These are phyloP conservation scores for Mucor indicus DNA, from an alignment of 371 early-diverging fungal species.

Conservation along the genomic window DNA sequence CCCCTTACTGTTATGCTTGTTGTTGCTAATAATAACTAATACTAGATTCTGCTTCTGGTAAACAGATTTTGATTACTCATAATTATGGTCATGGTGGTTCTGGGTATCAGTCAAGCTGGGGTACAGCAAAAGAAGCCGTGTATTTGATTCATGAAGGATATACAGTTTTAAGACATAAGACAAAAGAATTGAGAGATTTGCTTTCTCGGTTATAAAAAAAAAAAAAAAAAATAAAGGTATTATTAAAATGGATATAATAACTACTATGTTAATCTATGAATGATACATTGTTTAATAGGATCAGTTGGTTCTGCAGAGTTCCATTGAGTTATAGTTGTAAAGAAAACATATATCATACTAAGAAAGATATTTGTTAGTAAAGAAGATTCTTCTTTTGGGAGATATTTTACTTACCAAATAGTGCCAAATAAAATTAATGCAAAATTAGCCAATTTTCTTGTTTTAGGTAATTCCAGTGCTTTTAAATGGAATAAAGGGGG, in stretches of 20 bases:
- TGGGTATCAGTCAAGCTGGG: conserved; percentile 76
- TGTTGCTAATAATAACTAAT: background rate
- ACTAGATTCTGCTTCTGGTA: conserved; percentile 31
- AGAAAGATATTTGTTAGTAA: background rate
- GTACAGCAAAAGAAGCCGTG: conserved; percentile 42
- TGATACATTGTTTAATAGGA: conserved; percentile 42
- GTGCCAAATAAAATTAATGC: conserved; percentile 67
- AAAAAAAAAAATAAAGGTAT: background rate
- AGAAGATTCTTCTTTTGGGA: background rate
- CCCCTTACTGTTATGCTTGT: too few relatives aligned
- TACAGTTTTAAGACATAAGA: conserved; percentile 6
- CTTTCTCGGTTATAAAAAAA: conserved; percentile 4
- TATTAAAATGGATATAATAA: background rate
- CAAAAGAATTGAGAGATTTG: background rate
- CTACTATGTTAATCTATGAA: conserved; percentile 18
- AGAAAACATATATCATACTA: conserved; percentile 37
- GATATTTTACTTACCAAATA: conserved; percentile 41
- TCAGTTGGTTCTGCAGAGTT: conserved; percentile 39
- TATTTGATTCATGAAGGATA: conserved; percentile 42
- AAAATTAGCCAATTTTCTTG: conserved; percentile 45
- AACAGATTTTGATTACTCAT: conserved; percentile 56
- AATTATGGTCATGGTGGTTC: conserved; percentile 72
- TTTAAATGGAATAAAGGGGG: conserved; percentile 81
- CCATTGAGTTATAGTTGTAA: conserved; percentile 38
- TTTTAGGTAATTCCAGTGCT: conserved; percentile 46